Percentiles rank a stretch among this genome's conserved stretches.
phyloP scores from a whole-genome alignment of 495 filamentous ascomycete species.

The Aspergillus leporis region DNA sequence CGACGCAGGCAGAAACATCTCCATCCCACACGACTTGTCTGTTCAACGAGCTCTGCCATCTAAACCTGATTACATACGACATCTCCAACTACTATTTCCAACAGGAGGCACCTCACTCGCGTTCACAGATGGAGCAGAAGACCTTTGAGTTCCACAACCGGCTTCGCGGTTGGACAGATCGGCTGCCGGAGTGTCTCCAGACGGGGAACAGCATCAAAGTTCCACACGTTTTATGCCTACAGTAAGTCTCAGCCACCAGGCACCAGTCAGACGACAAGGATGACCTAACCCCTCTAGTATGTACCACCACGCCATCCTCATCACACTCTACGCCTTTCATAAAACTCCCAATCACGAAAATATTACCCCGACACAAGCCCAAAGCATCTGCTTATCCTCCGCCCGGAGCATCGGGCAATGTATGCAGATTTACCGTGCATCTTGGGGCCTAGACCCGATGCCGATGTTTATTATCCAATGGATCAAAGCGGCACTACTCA shows the following conservation, averaged over 20 bases:
- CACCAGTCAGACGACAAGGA: neutral
- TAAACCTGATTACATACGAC: conserved; percentile 29
- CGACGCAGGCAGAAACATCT: conserved; percentile 16
- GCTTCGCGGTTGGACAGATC: conserved; percentile 25
- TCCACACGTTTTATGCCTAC: conserved; percentile 35
- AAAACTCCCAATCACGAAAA: conserved; percentile 7
- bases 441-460: conserved; percentile 31
- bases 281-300: conserved; percentile 20
- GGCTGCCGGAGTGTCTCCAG: conserved; percentile 23
- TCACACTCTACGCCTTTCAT: conserved; percentile 21
- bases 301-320: conserved; percentile 31
- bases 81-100: conserved; percentile 24
- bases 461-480: conserved; percentile 28
- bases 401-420: conserved; percentile 25
- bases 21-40: conserved; percentile 29
- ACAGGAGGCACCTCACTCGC: conserved; percentile 5
- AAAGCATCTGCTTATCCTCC: conserved; percentile 15
- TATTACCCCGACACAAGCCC: conserved; percentile 10
- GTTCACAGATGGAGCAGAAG: conserved; percentile 15
- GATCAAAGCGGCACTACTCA: conserved; percentile 32
- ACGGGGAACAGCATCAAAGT: conserved; percentile 16
- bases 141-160: conserved; percentile 20
- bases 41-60: conserved; percentile 23
- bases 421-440: conserved; percentile 23
- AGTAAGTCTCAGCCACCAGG: conserved; percentile 23